phyloP scores from a whole-genome alignment of 2,329 filamentous ascomycete species.

The Colletotrichum cereale region DNA sequence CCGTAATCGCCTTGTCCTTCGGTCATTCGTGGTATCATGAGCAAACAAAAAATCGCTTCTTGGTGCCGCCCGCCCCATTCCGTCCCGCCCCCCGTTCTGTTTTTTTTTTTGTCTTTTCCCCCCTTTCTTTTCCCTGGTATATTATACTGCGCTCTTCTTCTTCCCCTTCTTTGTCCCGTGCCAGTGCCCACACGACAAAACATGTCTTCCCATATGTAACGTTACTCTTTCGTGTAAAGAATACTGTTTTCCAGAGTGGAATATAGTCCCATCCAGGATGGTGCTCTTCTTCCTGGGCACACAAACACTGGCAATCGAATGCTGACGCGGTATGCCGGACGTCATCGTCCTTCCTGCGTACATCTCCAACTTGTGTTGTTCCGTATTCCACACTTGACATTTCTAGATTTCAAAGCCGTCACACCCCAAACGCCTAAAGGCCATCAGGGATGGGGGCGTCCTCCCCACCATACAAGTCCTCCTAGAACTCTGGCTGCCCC shows the following conservation, averaged over 20 bases:
- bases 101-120: constrained; percentile 9
- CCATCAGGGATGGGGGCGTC: neutral
- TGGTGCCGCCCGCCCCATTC: constrained; percentile 26
- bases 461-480: neutral
- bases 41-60: constrained; percentile 38
- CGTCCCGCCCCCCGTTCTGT: neutral
- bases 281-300: neutral
- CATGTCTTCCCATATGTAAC: constrained; percentile 15
- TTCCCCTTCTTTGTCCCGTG: neutral
- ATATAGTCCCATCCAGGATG: neutral
- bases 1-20: constrained; percentile 5
- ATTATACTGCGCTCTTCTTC: neutral
- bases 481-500: neutral
- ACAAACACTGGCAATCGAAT: neutral
- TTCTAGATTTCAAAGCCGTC: neutral
- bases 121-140: neutral
- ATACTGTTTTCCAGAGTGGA: neutral
- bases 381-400: neutral
- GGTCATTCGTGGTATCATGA: constrained; percentile 38
- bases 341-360: constrained; percentile 8
- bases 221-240: neutral
- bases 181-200: neutral
- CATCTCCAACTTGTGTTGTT: neutral
- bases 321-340: neutral
- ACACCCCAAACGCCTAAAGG: neutral